These are phyloP conservation scores for Aureobasidium pullulans DNA, from an alignment of 2,329 filamentous ascomycete species.

Conservation along the genomic window DNA sequence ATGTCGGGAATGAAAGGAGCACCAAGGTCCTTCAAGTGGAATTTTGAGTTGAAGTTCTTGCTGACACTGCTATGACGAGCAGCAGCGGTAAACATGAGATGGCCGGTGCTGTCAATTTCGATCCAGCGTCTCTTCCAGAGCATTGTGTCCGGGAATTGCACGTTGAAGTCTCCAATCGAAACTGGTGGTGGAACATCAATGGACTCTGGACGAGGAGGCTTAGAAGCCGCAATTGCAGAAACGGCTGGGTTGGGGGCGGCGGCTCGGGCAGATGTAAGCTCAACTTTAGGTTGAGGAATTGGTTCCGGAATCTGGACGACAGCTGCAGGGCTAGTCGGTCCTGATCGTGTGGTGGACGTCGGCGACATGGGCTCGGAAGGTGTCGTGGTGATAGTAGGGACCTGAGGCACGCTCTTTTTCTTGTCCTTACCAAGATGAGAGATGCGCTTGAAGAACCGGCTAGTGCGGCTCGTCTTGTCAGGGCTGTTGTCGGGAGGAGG, in stretches of 20 bases:
- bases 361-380: slow-evolving; percentile 6
- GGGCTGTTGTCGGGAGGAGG: slow-evolving; percentile 29
- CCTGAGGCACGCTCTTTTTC: slow-evolving; percentile 39
- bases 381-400: slow-evolving; percentile 16
- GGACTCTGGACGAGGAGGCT: slow-evolving; percentile 1
- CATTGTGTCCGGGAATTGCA: slow-evolving; percentile 92
- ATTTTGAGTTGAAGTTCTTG: slow-evolving; percentile 65
- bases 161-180: slow-evolving; percentile 83
- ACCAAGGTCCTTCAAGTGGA: slow-evolving; percentile 78
- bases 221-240: slow-evolving; percentile 5
- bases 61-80: slow-evolving; percentile 45
- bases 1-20: slow-evolving; percentile 76
- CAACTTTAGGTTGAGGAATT: background rate
- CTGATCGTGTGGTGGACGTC: background rate
- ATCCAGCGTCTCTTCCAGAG: slow-evolving; percentile 93
- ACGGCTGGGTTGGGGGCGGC: background rate
- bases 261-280: background rate
- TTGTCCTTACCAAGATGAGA: slow-evolving; percentile 33
- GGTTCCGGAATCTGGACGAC: background rate
- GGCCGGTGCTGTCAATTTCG: slow-evolving; percentile 75
- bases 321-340: background rate
- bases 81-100: slow-evolving; percentile 68
- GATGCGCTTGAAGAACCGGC: slow-evolving; percentile 60
- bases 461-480: slow-evolving; percentile 50
- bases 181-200: slow-evolving; percentile 48